A percentile compares a stretch with the other conserved stretches of the same genome.
phyloP scores from a whole-genome alignment of 179 eudicot genomes.

The Drosera spatulata region DNA sequence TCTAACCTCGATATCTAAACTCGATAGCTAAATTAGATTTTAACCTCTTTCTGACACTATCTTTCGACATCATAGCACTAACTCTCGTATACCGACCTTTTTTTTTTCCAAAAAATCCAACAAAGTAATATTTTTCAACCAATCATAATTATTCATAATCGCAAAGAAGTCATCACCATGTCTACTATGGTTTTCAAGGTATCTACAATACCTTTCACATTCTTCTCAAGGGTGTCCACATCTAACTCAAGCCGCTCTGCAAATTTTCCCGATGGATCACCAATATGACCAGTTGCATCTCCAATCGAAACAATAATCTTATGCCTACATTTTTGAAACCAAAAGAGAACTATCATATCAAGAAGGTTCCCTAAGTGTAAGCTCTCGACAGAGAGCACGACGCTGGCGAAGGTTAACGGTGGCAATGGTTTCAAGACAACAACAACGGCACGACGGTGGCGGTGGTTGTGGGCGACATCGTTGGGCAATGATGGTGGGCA shows the following conservation, averaged over 20 bases:
- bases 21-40: too few relatives aligned
- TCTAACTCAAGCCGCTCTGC: constrained; percentile 68
- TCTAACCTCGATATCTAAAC: too few relatives aligned
- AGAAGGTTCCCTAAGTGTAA: constrained; percentile 77
- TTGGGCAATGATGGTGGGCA: too few relatives aligned
- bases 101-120: constrained; percentile 13
- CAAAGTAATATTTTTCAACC: constrained; percentile 59
- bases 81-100: constrained; percentile 65
- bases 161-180: constrained; percentile 16
- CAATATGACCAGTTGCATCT: constrained; percentile 83
- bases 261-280: constrained; percentile 86
- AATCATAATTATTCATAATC: constrained; percentile 74
- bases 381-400: constrained; percentile 81
- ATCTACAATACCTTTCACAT: constrained; percentile 28
- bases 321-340: constrained; percentile 84
- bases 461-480: too few relatives aligned
- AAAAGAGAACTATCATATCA: constrained; percentile 66
- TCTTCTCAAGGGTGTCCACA: constrained; percentile 28
- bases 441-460: too few relatives aligned
- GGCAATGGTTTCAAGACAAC: too few relatives aligned
- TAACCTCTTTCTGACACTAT: constrained; percentile 62
- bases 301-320: constrained; percentile 57
- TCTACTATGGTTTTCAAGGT: constrained; percentile 29
- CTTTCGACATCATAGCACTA: constrained; percentile 77
- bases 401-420: too few relatives aligned